A percentile compares a stretch with the other conserved stretches of the same genome.
These are phyloP conservation scores for Gynandropsis gynandra DNA, from an alignment of 345 rosid species.

Conservation along the genomic window DNA sequence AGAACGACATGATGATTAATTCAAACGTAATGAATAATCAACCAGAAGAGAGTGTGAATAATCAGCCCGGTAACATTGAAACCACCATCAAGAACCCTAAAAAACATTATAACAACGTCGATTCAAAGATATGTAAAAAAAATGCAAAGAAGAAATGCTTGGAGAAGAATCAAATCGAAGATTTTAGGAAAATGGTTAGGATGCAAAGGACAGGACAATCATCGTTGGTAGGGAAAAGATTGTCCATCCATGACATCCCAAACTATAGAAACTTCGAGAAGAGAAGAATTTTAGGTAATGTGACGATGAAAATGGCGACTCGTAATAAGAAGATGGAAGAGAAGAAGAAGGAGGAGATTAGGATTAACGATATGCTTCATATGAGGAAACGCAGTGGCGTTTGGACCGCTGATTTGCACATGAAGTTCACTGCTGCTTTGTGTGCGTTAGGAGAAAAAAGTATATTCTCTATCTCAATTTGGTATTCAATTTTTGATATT, in stretches of 20 bases:
- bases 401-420: conserved; percentile 39
- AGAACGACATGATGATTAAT: background rate
- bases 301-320: background rate
- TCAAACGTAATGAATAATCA: background rate
- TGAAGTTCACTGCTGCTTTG: conserved; percentile 35
- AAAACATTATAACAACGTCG: background rate
- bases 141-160: background rate
- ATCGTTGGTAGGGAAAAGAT: background rate
- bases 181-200: background rate
- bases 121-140: background rate
- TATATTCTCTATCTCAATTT: conserved; percentile 1
- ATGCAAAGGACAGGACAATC: background rate
- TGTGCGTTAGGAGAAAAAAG: conserved; percentile 32
- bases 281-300: background rate
- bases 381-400: conserved; percentile 5
- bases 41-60: background rate
- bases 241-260: background rate
- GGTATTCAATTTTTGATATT: background rate
- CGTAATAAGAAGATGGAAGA: background rate
- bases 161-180: background rate
- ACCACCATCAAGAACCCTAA: background rate
- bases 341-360: background rate
- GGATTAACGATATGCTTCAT: background rate
- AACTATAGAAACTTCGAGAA: background rate
- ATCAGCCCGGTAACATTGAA: background rate